These are phyloP conservation scores for Beauveria asiatica DNA, from an alignment of 2,329 filamentous ascomycete genomes.

Conservation along the genomic window DNA sequence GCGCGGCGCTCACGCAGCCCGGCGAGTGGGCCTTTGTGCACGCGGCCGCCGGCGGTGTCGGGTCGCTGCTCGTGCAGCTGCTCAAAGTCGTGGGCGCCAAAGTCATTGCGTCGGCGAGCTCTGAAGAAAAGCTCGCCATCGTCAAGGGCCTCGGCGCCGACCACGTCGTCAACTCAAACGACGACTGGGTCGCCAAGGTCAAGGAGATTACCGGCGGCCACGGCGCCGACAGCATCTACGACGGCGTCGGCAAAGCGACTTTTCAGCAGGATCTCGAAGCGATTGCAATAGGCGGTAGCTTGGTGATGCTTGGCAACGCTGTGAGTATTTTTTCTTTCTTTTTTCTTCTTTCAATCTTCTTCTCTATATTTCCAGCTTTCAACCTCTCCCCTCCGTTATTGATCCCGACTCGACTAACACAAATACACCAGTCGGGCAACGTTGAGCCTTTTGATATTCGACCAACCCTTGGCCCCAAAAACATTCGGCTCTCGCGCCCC, in stretches of 20 bases:
- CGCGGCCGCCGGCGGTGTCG: conserved; percentile 77
- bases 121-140: conserved; percentile 60
- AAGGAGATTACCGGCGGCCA: conserved; percentile 61
- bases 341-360: too few relatives aligned
- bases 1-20: conserved; percentile 65
- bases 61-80: conserved; percentile 66
- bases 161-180: conserved; percentile 64
- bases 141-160: conserved; percentile 64
- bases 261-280: conserved; percentile 71
- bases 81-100: conserved; percentile 63
- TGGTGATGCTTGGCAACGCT: conserved; percentile 77
- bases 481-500: conserved; percentile 68
- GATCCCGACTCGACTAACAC: conserved; percentile 10
- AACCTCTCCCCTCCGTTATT: too few relatives aligned
- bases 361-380: not conserved
- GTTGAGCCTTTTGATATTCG: conserved; percentile 56
- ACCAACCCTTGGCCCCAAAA: conserved; percentile 60
- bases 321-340: conserved; percentile 31
- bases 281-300: conserved; percentile 65
- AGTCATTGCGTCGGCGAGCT: conserved; percentile 72
- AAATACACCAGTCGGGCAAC: conserved; percentile 46
- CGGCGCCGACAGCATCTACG: conserved; percentile 72
- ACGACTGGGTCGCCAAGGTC: conserved; percentile 47
- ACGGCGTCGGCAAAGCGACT: conserved; percentile 77
- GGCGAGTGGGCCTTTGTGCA: conserved; percentile 80